Conservation (phyloP, 2,329 filamentous ascomycete species). For the Coniella vitis region DNA sequence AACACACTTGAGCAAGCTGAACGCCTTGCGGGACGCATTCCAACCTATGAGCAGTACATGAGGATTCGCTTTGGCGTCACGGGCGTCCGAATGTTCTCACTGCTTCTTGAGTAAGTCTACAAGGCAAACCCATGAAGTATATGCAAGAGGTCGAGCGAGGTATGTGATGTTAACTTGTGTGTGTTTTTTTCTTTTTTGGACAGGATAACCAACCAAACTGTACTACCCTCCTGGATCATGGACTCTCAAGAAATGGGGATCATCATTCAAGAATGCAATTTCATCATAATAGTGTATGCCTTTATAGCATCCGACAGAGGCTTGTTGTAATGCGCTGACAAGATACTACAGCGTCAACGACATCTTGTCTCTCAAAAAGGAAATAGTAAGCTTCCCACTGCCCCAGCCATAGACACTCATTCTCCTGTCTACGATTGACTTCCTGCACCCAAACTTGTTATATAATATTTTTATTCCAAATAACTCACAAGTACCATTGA, state of each 20-base stretch:
- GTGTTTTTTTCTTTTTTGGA: background rate
- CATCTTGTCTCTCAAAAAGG: slow-evolving; percentile 20
- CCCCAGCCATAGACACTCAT: too few species aligned
- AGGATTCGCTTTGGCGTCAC: slow-evolving; percentile 17
- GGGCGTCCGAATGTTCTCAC: slow-evolving; percentile 17
- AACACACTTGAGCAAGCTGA: slow-evolving; percentile 17
- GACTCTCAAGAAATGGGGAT: slow-evolving; percentile 17
- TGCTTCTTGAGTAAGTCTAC: slow-evolving; percentile 16
- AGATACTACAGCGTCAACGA: slow-evolving; percentile 15
- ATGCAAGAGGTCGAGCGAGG: too few species aligned
- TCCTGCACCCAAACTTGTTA: too few species aligned
- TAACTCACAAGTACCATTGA: too few species aligned
- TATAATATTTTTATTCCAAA: background rate
- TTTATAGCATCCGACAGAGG: background rate
- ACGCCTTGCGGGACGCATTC: slow-evolving; percentile 17
- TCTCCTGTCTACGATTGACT: too few species aligned
- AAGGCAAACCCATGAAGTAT: too few species aligned
- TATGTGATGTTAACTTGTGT: too few species aligned
- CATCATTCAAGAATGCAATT: slow-evolving; percentile 16
- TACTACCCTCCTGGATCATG: slow-evolving; percentile 16
- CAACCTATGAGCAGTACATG: slow-evolving; percentile 17
- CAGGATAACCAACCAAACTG: slow-evolving; percentile 13
- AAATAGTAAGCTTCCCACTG: slow-evolving; percentile 16
- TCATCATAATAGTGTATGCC: slow-evolving; percentile 19
- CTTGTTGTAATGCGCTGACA: background rate